These are phyloP conservation scores for Ophiostoma montium DNA, from an alignment of 2,329 filamentous ascomycete genomes.

Conservation along the genomic window DNA sequence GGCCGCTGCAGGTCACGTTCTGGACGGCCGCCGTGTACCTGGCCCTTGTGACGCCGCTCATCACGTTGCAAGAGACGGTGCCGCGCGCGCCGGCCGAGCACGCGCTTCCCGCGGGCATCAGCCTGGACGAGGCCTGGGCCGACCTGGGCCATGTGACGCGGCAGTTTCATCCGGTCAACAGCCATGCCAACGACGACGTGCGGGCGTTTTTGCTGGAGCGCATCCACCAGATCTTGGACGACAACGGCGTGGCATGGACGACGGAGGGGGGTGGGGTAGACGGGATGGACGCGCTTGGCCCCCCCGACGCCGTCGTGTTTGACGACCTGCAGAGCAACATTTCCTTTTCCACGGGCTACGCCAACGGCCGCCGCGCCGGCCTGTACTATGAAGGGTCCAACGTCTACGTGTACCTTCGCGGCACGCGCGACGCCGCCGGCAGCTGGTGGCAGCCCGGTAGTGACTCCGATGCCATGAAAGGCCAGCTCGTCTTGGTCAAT, in stretches of 20 bases:
- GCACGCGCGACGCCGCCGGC: constrained; percentile 56
- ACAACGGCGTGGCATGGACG: constrained; percentile 39
- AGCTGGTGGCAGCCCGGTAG: constrained; percentile 49
- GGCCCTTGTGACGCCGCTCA: constrained; percentile 56
- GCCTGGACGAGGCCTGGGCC: constrained; percentile 73
- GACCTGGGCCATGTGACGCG: constrained; percentile 65
- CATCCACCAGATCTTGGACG: constrained; percentile 53
- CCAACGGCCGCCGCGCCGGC: constrained; percentile 19
- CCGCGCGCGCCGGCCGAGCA: constrained; percentile 46
- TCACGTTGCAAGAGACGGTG: constrained; percentile 63
- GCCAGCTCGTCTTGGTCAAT: constrained; percentile 78
- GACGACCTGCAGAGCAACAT: constrained; percentile 69
- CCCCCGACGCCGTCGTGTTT: constrained; percentile 47
- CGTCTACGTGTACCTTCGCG: constrained; percentile 80
- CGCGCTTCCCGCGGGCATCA: constrained; percentile 45
- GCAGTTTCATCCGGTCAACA: constrained; percentile 80
- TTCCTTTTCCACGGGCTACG: constrained; percentile 40
- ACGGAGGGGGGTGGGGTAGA: constrained; percentile 18
- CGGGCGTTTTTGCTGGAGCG: constrained; percentile 61
- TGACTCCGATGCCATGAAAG: constrained; percentile 25
- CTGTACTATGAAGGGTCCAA: constrained; percentile 91
- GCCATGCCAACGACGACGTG: constrained; percentile 65
- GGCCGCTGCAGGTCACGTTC: constrained; percentile 66
- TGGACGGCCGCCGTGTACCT: constrained; percentile 66
- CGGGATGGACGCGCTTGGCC: neutral